Conservation (phyloP, 2,329 filamentous ascomycete species). For the Fusarium annulatum region DNA sequence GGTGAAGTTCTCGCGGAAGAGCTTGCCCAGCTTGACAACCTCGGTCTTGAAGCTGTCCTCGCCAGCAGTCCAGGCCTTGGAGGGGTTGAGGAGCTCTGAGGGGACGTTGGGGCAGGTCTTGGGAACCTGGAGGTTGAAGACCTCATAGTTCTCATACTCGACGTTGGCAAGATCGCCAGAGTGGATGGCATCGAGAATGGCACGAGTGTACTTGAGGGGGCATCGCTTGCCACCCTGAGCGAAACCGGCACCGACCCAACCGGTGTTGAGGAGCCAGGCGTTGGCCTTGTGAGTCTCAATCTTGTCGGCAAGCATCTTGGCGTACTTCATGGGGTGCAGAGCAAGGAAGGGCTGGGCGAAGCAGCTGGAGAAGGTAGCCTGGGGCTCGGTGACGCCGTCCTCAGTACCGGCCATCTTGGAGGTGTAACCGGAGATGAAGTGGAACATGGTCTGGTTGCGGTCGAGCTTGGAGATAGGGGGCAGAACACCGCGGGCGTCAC, state of each 20-base stretch:
- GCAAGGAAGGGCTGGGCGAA: conserved; percentile 99
- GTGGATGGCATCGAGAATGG: conserved; percentile 98
- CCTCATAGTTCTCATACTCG: conserved; percentile 94
- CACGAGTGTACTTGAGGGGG: conserved; percentile 98
- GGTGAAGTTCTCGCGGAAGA: conserved; percentile 98
- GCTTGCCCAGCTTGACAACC: conserved; percentile 86
- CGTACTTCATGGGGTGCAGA: conserved; percentile 98
- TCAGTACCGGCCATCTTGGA: conserved; percentile 99
- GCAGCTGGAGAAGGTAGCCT: conserved; percentile 99
- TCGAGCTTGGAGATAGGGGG: conserved; percentile 98
- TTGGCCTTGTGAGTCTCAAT: conserved; percentile 95
- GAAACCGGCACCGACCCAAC: conserved; percentile 93
- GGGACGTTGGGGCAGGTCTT: conserved; percentile 91
- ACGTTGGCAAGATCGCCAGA: conserved; percentile 92
- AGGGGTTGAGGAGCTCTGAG: conserved; percentile 91
- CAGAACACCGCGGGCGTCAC: conserved; percentile 95
- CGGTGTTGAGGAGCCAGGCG: conserved; percentile 98
- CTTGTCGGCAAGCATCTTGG: conserved; percentile 98
- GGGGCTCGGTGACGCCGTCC: conserved; percentile 94
- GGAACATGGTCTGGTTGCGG: conserved; percentile 98
- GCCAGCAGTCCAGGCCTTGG: conserved; percentile 89
- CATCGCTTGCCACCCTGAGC: conserved; percentile 95
- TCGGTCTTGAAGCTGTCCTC: conserved; percentile 84
- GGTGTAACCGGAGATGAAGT: conserved; percentile 99
- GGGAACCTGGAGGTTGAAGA: conserved; percentile 97